Conservation (phyloP, 2,329 filamentous ascomycete genomes). For the Arthrobotrys sphaeroides region DNA sequence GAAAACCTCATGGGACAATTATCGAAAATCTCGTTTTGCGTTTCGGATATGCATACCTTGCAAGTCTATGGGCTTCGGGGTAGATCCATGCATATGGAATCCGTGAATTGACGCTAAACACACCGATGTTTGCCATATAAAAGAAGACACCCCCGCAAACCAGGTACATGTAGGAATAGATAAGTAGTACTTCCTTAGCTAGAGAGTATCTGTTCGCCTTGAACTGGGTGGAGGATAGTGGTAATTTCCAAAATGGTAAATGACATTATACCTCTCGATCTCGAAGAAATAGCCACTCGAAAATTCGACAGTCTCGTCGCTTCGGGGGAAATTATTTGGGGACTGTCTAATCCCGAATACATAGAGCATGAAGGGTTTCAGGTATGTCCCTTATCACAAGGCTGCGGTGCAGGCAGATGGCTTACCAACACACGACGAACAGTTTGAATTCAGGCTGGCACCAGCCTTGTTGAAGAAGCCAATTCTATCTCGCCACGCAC, state of each 20-base stretch:
- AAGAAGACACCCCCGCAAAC: too few species aligned
- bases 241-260: not conserved
- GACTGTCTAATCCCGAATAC: not conserved
- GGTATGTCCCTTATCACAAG: not conserved
- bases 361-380: not conserved
- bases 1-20: too few species aligned
- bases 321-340: not conserved
- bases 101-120: not conserved
- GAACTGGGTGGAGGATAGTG: too few species aligned
- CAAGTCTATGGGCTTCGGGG: not conserved
- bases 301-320: conserved; percentile 4
- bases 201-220: too few species aligned
- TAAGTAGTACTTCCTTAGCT: too few species aligned
- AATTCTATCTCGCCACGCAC: conserved; percentile 57
- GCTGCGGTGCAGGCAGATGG: not conserved
- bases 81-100: not conserved
- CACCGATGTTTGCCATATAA: too few species aligned
- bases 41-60: not conserved
- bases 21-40: not conserved
- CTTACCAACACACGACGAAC: not conserved
- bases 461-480: conserved; percentile 53
- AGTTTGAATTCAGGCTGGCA: conserved; percentile 59
- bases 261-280: not conserved
- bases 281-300: not conserved
- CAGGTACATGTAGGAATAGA: too few species aligned